phyloP scores from a whole-genome alignment of 2,329 filamentous ascomycete species.

The Botrytis sinoallii region DNA sequence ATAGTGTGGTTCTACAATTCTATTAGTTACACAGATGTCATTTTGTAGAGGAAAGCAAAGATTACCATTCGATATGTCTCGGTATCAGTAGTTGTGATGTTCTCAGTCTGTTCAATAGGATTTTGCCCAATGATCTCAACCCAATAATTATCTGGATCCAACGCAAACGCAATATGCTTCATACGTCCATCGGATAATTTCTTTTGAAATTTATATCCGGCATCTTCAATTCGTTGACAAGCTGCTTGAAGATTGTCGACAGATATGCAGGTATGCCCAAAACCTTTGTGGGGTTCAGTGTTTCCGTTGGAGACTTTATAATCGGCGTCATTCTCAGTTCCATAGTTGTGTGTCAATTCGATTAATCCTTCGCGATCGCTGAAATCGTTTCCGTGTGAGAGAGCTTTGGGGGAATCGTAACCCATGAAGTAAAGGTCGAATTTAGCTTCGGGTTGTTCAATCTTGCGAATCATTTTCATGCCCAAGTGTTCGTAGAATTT shows the following conservation, averaged over 20 bases:
- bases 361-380: conserved; percentile 88
- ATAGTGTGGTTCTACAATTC: conserved; percentile 74
- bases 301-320: conserved; percentile 89
- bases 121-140: conserved; percentile 79
- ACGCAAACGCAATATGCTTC: conserved; percentile 82
- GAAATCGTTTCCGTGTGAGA: conserved; percentile 66
- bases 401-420: conserved; percentile 73
- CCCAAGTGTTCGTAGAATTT: conserved; percentile 94
- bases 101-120: conserved; percentile 67
- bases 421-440: conserved; percentile 96
- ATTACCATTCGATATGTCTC: conserved; percentile 68
- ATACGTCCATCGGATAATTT: conserved; percentile 85
- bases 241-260: conserved; percentile 85
- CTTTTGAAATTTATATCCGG: conserved; percentile 93
- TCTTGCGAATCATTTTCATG: conserved; percentile 77
- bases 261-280: conserved; percentile 71
- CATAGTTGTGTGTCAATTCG: conserved; percentile 82
- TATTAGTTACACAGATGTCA: too few relatives aligned
- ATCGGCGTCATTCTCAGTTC: conserved; percentile 78
- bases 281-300: conserved; percentile 75
- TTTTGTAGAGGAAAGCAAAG: background rate
- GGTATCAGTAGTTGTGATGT: conserved; percentile 68
- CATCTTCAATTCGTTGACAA: conserved; percentile 84
- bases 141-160: conserved; percentile 86
- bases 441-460: conserved; percentile 80